Evolutionary conservation across 768 basidiomycete species (phyloP), one percentile per base, ranked within the genome.

Genomic region (Boletus coccyginus): DNA sequence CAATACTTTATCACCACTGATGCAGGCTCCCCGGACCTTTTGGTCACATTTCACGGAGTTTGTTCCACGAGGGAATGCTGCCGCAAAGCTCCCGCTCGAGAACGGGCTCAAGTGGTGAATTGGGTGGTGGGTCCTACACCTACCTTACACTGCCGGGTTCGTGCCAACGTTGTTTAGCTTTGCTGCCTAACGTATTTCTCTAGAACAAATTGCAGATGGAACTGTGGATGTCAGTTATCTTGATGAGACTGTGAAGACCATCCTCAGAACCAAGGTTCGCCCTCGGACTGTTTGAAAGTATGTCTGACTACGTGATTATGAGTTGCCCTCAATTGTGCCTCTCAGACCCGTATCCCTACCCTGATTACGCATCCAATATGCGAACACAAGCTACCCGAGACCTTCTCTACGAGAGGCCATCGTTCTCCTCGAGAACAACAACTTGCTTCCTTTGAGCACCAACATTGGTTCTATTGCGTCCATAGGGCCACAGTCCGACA

Each of bases 41-140:
- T 86, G 52, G 79, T 81, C 39, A 79, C 66, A 10, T 63, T 78
- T 1, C 85, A 87, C 58, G 77, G 75, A 1, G 78, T 78, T 7
- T 86, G 85, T 59, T 77, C 77, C n/a, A 81, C 81, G 2, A 73
- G 84, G 32, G 83, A 84, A 60, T 86, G 85, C n/a, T 55, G 80
- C 84, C 0, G 86, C 86, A 0, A 82, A 83, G 61, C 69, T 73
- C 5, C 73, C 56, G 3, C 41, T 62, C 33, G 60, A 65, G 52
- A 59, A 56, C 14, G 60, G 64, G 16, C 53, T 65, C 41, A 6
- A 57, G 63, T 46, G 55, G 60, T 41, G 64, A 65, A 46, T 65
- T 65, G 64, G 63, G 64, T n/a, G 60, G 60, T 19, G 64, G 63
- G 40, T 46, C 39, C 0, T 85, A 82, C 66, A 86, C 84, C 10